Percentiles rank a stretch among this genome's conserved stretches.
These are phyloP conservation scores for Vararia minispora DNA, from an alignment of 768 basidiomycete genomes.

Conservation along the genomic window DNA sequence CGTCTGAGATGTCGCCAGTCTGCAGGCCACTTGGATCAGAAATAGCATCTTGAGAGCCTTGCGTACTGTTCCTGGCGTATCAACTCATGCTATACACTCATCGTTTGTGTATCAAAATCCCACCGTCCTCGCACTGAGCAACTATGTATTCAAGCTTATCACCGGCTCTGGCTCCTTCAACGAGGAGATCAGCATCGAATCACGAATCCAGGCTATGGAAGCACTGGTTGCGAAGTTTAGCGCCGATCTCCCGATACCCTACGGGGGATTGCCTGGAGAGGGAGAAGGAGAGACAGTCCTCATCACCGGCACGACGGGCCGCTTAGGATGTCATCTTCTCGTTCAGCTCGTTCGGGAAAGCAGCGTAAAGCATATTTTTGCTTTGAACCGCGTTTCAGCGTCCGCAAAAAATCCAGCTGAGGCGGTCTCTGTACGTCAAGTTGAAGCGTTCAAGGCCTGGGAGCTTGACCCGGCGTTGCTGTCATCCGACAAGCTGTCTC, in stretches of 20 bases:
- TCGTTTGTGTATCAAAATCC: not conserved
- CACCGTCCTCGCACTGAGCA: not conserved
- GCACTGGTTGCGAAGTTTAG: not conserved
- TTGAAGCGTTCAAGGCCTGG: not conserved
- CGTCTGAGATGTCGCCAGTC: not conserved
- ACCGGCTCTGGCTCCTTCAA: too few relatives aligned
- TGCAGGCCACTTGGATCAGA: not conserved
- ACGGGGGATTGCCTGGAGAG: not conserved
- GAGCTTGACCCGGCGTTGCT: not conserved
- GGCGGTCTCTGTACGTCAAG: not conserved
- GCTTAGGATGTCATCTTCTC: not conserved
- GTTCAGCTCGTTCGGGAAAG: not conserved
- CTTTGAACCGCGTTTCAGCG: not conserved
- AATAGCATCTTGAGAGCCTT: not conserved
- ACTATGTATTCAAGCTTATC: not conserved
- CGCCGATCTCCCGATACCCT: not conserved
- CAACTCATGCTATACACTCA: not conserved
- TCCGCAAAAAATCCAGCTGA: too few relatives aligned
- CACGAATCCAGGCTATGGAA: not conserved
- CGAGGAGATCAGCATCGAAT: not conserved
- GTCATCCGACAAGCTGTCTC: not conserved
- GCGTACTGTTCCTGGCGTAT: not conserved
- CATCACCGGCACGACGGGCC: not conserved
- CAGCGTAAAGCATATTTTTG: not conserved
- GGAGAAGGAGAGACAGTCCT: not conserved